These are phyloP conservation scores for Paracorniculantispora psalliotae DNA, from an alignment of 2,329 filamentous ascomycete genomes.

Conservation along the genomic window DNA sequence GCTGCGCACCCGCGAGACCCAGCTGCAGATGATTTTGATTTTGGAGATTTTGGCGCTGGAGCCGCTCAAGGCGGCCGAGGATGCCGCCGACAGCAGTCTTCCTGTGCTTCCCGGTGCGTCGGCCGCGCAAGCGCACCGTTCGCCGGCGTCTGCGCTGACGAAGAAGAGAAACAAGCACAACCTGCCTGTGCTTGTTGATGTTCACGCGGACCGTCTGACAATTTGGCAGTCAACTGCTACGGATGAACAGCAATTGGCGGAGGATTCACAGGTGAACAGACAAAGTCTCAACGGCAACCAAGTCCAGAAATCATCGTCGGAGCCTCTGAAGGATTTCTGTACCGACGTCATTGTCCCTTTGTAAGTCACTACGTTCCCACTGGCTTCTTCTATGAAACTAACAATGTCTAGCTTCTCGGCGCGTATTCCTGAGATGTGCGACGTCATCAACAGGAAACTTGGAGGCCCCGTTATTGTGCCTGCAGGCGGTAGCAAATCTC, in stretches of 20 bases:
- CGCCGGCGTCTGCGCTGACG: slow-evolving; percentile 22
- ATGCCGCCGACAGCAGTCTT: slow-evolving; percentile 41
- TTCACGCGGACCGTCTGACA: slow-evolving; percentile 71
- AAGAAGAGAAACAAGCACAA: slow-evolving; percentile 62
- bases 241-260: slow-evolving; percentile 48
- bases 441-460: slow-evolving; percentile 67
- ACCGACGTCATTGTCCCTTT: slow-evolving; percentile 77
- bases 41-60: slow-evolving; percentile 72
- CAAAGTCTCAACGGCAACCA: slow-evolving; percentile 30
- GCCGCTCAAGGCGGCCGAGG: slow-evolving; percentile 38
- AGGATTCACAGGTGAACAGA: slow-evolving; percentile 40
- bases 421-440: slow-evolving; percentile 66
- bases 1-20: slow-evolving; percentile 69
- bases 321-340: slow-evolving; percentile 71
- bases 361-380: slow-evolving; percentile 37
- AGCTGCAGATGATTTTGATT: slow-evolving; percentile 74
- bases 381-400: slow-evolving; percentile 23
- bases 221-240: slow-evolving; percentile 77
- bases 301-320: slow-evolving; percentile 42
- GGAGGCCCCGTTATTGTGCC: slow-evolving; percentile 64
- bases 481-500: slow-evolving; percentile 44
- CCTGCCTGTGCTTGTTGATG: slow-evolving; percentile 60
- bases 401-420: slow-evolving; percentile 59
- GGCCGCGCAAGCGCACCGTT: slow-evolving; percentile 27
- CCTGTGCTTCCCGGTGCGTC: slow-evolving; percentile 39